phyloP scores from a whole-genome alignment of 2,329 filamentous ascomycete genomes.

The Colletotrichum camelliae region DNA sequence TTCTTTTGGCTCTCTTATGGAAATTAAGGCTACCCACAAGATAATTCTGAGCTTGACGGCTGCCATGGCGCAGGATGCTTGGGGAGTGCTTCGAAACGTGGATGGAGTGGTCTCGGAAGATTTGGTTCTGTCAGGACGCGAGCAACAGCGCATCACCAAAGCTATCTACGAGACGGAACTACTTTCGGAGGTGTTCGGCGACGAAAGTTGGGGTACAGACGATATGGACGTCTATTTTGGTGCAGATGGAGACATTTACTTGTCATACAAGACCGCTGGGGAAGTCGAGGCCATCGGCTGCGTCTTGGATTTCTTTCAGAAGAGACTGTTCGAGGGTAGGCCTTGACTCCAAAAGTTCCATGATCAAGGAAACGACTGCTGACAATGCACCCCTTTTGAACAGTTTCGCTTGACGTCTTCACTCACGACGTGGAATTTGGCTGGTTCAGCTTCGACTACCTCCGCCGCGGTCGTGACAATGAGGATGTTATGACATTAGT shows the following conservation, averaged over 20 bases:
- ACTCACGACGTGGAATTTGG: background rate
- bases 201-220: background rate
- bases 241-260: background rate
- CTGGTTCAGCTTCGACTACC: background rate
- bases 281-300: background rate
- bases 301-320: background rate
- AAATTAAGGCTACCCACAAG: accelerated
- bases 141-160: background rate
- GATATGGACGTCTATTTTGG: background rate
- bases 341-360: background rate
- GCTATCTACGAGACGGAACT: background rate
- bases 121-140: background rate
- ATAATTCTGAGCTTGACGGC: accelerated
- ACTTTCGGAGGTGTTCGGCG: background rate
- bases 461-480: accelerated
- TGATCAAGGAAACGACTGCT: background rate
- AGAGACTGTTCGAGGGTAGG: background rate
- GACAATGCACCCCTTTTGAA: accelerated
- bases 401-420: background rate
- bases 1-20: accelerated
- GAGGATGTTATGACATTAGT: background rate
- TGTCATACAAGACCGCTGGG: accelerated
- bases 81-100: background rate
- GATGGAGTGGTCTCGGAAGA: background rate
- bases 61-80: background rate